Conservation (phyloP, 331 rosid genomes). For the Arachis monticola region DNA sequence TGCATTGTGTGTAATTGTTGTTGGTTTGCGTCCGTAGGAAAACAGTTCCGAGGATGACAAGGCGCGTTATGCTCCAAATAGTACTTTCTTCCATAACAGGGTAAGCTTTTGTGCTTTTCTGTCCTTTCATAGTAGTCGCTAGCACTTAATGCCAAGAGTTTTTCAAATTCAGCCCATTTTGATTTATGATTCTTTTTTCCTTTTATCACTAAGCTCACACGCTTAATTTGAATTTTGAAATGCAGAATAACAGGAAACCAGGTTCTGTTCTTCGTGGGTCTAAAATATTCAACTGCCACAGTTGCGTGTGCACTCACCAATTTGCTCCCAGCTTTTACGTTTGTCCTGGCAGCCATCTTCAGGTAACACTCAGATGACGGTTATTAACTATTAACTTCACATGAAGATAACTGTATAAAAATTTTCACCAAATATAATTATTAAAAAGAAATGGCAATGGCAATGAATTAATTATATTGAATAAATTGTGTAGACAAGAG, state of each 20-base stretch:
- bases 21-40: constrained; percentile 48
- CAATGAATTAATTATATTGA: too few species aligned
- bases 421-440: too few species aligned
- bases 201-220: background rate
- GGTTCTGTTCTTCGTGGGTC: constrained; percentile 66
- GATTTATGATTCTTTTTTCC: background rate
- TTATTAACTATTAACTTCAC: too few species aligned
- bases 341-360: constrained; percentile 71
- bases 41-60: constrained; percentile 65
- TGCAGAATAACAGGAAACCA: constrained; percentile 85
- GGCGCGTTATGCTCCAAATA: constrained; percentile 55
- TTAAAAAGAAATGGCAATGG: too few species aligned
- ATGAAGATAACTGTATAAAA: too few species aligned
- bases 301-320: constrained; percentile 70
- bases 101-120: constrained; percentile 45
- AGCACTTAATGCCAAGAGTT: too few species aligned
- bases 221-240: background rate
- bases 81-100: constrained; percentile 77
- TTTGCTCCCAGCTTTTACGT: constrained; percentile 87
- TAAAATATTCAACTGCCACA: constrained; percentile 68
- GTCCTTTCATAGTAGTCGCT: background rate
- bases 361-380: constrained; percentile 43
- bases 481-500: constrained; percentile 62
- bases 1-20: background rate
- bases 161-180: background rate